Conservation (phyloP, 768 basidiomycete genomes). For the Arthromyces matolae region DNA sequence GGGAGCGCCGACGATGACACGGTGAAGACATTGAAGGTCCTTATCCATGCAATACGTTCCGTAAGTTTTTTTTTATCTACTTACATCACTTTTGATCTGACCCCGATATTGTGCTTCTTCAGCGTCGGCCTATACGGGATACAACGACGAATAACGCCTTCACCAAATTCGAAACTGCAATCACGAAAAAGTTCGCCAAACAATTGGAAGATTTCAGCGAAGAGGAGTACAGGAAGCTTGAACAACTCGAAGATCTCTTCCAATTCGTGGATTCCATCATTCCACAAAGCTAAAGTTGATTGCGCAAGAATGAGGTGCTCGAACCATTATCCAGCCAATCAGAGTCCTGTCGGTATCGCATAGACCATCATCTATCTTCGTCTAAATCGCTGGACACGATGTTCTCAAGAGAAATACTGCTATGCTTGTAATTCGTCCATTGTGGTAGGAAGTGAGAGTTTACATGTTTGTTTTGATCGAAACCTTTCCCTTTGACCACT, state of each 20-base stretch:
- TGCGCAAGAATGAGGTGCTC: too few species aligned
- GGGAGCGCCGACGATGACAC: slow-evolving; percentile 67
- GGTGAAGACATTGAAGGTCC: slow-evolving; percentile 56
- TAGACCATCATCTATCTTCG: too few species aligned
- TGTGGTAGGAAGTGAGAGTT: too few species aligned
- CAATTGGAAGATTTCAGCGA: slow-evolving; percentile 71
- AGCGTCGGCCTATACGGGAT: slow-evolving; percentile 50
- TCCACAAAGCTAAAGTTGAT: too few species aligned
- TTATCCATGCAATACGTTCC: slow-evolving; percentile 54
- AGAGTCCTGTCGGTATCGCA: too few species aligned
- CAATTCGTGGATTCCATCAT: slow-evolving; percentile 70
- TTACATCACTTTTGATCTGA: slow-evolving; percentile 1
- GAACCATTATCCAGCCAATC: too few species aligned
- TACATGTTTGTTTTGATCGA: too few species aligned
- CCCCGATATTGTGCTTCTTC: not conserved
- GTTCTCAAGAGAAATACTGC: too few species aligned
- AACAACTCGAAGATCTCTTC: slow-evolving; percentile 61
- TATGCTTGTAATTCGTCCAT: too few species aligned
- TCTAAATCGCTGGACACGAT: too few species aligned
- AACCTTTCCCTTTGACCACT: too few species aligned
- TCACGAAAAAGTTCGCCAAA: slow-evolving; percentile 70
- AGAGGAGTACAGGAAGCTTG: slow-evolving; percentile 63
- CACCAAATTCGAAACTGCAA: slow-evolving; percentile 57
- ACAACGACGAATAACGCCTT: slow-evolving; percentile 64
- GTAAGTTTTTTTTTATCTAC: slow-evolving; percentile 34